Evolutionary conservation across 2,329 filamentous ascomycete species (phyloP).

Genomic region (Phaeosphaeriaceae sp.): DNA sequence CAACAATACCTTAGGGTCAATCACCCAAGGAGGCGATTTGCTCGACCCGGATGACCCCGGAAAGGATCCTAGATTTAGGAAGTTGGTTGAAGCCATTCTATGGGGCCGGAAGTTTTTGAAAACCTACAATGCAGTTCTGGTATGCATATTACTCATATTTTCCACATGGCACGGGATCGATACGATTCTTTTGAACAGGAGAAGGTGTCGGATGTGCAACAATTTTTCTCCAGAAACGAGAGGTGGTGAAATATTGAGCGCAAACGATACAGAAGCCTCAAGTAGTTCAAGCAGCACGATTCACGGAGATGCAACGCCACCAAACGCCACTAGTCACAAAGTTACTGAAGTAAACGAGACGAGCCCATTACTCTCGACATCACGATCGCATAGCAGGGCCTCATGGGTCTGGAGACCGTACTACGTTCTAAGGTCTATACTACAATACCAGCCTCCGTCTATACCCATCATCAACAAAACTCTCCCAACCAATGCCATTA

Average conservation of each 20-base stretch:
- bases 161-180: slow-evolving; percentile 47
- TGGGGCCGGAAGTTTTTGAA: slow-evolving; percentile 48
- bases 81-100: slow-evolving; percentile 46
- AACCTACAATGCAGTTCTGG: slow-evolving; percentile 50
- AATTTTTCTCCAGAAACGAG: neutral
- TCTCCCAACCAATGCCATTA: slow-evolving; percentile 64
- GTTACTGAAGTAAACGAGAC: slow-evolving; percentile 32
- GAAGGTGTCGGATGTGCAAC: slow-evolving; percentile 10
- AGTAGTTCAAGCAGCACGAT: slow-evolving; percentile 51
- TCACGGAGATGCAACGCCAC: slow-evolving; percentile 44
- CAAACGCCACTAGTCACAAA: slow-evolving; percentile 25
- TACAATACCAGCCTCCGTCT: slow-evolving; percentile 65
- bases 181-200: slow-evolving; percentile 28
- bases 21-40: slow-evolving; percentile 17
- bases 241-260: neutral
- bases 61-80: slow-evolving; percentile 44
- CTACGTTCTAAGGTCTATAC: slow-evolving; percentile 32
- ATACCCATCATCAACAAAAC: slow-evolving; percentile 64
- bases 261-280: slow-evolving; percentile 29
- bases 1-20: slow-evolving; percentile 5
- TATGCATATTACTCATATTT: slow-evolving; percentile 46
- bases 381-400: slow-evolving; percentile 2
- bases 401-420: slow-evolving; percentile 23
- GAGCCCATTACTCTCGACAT: slow-evolving; percentile 39
- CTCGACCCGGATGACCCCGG: slow-evolving; percentile 40